Evolutionary conservation across 73 alveolate genomes (phyloP), one percentile per base, ranked within the genome.

Genomic region (Tetrahymena thermophila): DNA sequence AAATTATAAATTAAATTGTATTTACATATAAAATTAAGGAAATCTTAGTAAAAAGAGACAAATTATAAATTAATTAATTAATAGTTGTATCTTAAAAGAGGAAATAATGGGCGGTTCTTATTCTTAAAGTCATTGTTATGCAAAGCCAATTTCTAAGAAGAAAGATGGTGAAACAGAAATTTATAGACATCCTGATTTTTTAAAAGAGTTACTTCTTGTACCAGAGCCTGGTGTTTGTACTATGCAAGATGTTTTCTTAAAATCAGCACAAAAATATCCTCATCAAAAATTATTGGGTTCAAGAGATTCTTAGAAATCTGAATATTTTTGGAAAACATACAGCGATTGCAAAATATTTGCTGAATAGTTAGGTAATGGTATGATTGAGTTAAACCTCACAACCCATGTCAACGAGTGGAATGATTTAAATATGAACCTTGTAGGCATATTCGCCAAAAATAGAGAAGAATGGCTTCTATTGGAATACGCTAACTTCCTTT

Each of bases 391-490:
- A 11, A 43, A 44, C 17, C 84, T 95, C 6, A 85, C 85, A 34
- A 85, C 57, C n/a, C 85, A 95, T 34, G 95, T 93, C 15, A 56
- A 43, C 19, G 97, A 95, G 55, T 95, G 85, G 93, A 50, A 95
- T 85, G 25, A 95, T 85, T 85, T 21, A 25, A 50, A 85, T 28
- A 34, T 95, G 43, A 84, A 94, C 13, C 21, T 94, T 4, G 57
- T 97, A 37, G 99, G 99, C 34, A 94, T 98, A 43, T 97, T 97
- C 93, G 58, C 98, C 10, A 98, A 94, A 96, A 98, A 97, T 97
- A 94, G 98, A 96, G 89, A 83, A 28, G 98, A 98, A 98, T 98
- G 99, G 98, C 43, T 97, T 55, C 58, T 98, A 50, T 94, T 97
- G 0, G 97, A 96, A 94, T 94, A 95, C 85, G 98, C 98, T 55